phyloP scores from a whole-genome alignment of 352 stramenopile genomes.

The Nothophytophthora sp. region DNA sequence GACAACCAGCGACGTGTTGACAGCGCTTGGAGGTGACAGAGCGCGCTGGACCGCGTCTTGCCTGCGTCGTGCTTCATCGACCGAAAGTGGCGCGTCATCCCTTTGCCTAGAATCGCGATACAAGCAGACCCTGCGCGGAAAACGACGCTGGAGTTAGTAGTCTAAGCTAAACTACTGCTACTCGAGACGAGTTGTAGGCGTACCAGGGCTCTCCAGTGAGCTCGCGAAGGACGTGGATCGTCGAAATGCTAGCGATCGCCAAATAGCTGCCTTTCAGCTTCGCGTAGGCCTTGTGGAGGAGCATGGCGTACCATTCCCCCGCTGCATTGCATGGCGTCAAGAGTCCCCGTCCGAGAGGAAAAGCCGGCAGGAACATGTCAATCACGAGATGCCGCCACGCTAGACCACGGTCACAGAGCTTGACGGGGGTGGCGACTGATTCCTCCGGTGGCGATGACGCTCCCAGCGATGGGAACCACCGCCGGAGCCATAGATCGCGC shows the following conservation, averaged over 20 bases:
- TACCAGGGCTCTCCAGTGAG: slow-evolving; percentile 51
- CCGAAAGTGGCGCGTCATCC: neutral
- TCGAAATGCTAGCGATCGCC: slow-evolving; percentile 17
- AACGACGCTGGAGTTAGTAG: slow-evolving; percentile 6
- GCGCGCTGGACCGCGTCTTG: slow-evolving; percentile 2
- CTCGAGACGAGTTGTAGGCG: neutral
- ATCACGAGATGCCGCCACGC: slow-evolving; percentile 39
- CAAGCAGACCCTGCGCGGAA: slow-evolving; percentile 10
- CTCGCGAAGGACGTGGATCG: slow-evolving; percentile 37
- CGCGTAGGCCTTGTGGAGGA: slow-evolving; percentile 64
- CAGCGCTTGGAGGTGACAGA: neutral
- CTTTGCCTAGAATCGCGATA: slow-evolving; percentile 4
- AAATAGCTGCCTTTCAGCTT: slow-evolving; percentile 54
- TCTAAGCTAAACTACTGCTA: neutral
- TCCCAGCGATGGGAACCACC: slow-evolving; percentile 23
- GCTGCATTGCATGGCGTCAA: slow-evolving; percentile 18
- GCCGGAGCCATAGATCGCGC: slow-evolving; percentile 17
- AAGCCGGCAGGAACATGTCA: slow-evolving; percentile 45
- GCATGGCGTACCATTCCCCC: slow-evolving; percentile 35
- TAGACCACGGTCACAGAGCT: slow-evolving; percentile 27
- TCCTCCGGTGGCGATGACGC: slow-evolving; percentile 1
- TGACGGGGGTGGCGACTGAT: slow-evolving; percentile 14
- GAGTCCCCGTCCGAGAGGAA: slow-evolving; percentile 34
- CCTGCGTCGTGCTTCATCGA: slow-evolving; percentile 7
- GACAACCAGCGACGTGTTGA: slow-evolving; percentile 12